Evolutionary conservation across 2,329 filamentous ascomycete genomes (phyloP), one percentile per base, ranked within the genome.

Genomic region (Metarhizium rileyi): DNA sequence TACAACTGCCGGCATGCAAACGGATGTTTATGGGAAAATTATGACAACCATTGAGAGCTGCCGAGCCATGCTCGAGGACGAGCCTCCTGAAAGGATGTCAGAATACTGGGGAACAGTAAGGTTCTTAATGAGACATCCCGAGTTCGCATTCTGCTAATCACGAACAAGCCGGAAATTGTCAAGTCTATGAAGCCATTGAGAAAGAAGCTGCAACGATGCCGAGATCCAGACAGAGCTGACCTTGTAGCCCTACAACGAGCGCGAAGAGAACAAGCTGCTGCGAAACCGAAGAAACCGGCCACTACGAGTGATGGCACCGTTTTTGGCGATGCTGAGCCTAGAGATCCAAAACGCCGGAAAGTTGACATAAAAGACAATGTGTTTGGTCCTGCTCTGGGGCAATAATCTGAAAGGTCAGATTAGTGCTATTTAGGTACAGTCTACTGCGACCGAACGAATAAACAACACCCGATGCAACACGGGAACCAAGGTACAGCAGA

Each of bases 151-250:
- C 6, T 26, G 5, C 38, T 18, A 1, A 30, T 22, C 5, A 14
- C 12, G 20, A 25, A 4, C 54, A n/a, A 74, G 70, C 66, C 66
- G 53, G 77, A 74, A 50, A 68, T 61, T 9, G 55, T 65, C 47
- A 69, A 68, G 42, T 61, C 62, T 3, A 73, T 81, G 56, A 78
- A 78, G 40, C 75, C 76, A 0, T 66, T 88, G 12, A 75, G 81
- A 16, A 81, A 77, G 66, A 90, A 88, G 62, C 71, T 90, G n/a
- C 80, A 78, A 52, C 79, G 76, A 57, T 90, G 86, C 57, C 74
- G 83, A 50, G 86, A 91, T 59, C 86, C 86, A 0, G 83, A 87
- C 57, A 80, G 86, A 50, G 80, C 77, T 41, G 84, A 90, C 63
- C 66, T 90, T 3, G 81, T 89, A 18, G 81, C 81, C 44, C 68